A percentile compares a stretch with the other conserved stretches of the same genome.
Evolutionary conservation across 306 rosid genomes (phyloP).

Genomic region (Ochetophila trinervis): DNA sequence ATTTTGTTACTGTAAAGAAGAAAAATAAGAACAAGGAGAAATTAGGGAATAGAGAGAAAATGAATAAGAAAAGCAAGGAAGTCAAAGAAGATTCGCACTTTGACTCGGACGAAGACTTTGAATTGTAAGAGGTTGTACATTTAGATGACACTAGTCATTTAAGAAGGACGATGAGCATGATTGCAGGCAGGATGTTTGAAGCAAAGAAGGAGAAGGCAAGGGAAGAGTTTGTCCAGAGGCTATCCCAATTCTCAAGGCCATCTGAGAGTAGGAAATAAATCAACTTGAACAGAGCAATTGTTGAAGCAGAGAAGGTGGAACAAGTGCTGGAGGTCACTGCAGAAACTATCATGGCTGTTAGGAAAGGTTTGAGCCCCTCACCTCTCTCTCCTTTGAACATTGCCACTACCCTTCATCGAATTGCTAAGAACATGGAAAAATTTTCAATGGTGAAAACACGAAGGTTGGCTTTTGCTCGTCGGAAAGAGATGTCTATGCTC

Average conservation of each 20-base stretch:
- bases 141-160: conserved; percentile 24
- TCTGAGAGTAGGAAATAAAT: no score
- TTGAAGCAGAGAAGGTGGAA: no score
- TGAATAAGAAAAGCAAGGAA: conserved; percentile 35
- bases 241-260: no score
- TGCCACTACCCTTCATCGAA: conserved; percentile 90
- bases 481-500: no score
- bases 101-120: conserved; percentile 44
- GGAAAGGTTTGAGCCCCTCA: conserved; percentile 84
- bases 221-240: no score
- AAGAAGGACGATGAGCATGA: no score
- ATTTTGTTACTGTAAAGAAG: conserved; percentile 49
- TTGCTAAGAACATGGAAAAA: conserved; percentile 93
- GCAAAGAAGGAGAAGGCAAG: no score
- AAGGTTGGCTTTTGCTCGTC: no score
- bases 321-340: no score
- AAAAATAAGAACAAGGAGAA: conserved; percentile 51
- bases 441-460: conserved; percentile 59
- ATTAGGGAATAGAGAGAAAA: conserved; percentile 35
- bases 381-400: conserved; percentile 88
- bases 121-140: conserved; percentile 18
- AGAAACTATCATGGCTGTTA: no score
- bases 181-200: no score
- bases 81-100: conserved; percentile 32
- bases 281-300: no score